phyloP scores from a whole-genome alignment of 1,139 yeast genomes.

The Waltiozyma sp. region DNA sequence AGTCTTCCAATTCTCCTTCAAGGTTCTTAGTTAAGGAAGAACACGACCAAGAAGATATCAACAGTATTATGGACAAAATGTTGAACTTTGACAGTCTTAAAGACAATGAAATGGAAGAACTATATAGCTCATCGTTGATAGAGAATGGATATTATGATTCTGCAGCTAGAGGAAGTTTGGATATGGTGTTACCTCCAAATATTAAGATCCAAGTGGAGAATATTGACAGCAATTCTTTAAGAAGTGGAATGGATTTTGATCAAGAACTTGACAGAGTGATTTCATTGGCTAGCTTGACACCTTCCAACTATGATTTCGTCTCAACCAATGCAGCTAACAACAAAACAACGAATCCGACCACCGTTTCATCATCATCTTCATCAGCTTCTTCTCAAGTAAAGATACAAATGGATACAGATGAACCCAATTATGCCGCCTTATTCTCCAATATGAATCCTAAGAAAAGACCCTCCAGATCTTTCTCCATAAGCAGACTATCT shows the following conservation, averaged over 20 bases:
- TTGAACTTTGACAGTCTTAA: background rate
- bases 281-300: constrained; percentile 13
- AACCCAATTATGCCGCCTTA: constrained; percentile 19
- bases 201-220: background rate
- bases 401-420: background rate
- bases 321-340: background rate
- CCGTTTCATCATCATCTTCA: background rate
- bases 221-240: background rate
- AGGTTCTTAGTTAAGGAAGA: constrained; percentile 3
- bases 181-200: background rate
- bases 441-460: constrained; percentile 15
- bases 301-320: constrained; percentile 13
- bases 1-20: constrained; percentile 1
- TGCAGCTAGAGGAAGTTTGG: background rate
- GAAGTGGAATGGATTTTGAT: constrained; percentile 9
- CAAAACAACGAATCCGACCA: no score
- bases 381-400: background rate
- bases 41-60: background rate
- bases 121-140: no score
- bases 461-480: constrained; percentile 11
- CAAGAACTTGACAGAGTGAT: constrained; percentile 14
- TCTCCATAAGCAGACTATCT: constrained; percentile 7
- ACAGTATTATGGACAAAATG: background rate
- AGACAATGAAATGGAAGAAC: background rate
- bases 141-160: no score